Evolutionary conservation across 164 flowering plant species (phyloP), one percentile per base, ranked within the genome.

Genomic region (Piper longum): DNA sequence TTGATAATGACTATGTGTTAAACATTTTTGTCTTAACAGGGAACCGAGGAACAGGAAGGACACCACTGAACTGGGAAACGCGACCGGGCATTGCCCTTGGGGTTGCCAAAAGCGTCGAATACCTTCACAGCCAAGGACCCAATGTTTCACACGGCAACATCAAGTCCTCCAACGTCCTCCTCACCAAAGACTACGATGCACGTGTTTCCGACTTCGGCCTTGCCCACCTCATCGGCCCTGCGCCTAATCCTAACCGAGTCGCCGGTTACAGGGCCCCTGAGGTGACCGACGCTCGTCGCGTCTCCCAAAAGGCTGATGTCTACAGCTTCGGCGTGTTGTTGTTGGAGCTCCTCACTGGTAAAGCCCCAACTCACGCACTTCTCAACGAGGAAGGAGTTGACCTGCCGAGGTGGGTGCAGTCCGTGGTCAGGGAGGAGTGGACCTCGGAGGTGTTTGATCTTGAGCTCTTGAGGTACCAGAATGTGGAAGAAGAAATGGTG

Each of bases 221-320:
- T 11, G 80, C 90, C 2, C 85, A 83, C 26, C 76, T 91, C 17
- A 86, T 77, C 1, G 80, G 78, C 26, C 79, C 70, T 48, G 56
- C 76, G 42, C 65, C 91, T 26, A 70, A 86, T 54, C 85, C 95
- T 19, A 85, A 79, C 79, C 91, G 90, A 26, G 66, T 85, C 55
- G 82, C 79, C 14, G 96, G 95, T 41, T 91, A 91, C 59, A 88
- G 92, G 13, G 98, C 98, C 12, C 98, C 95, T 3, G 98, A 91
- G 74, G 90, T 88, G 19, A 87, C 90, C 0, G 92, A 88, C 57
- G 68, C 83, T 60, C 87, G 75, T 54, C 83, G 73, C 71, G 80
- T 85, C 42, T 88, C 98, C 9, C 96, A 84, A 54, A 88, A 87
- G 66, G 95, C 91, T 0, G 98, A 91, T 70, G 88, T 91, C n/a